These are phyloP conservation scores for Leptoxyphium fumago DNA, from an alignment of 2,329 filamentous ascomycete species.

Conservation along the genomic window DNA sequence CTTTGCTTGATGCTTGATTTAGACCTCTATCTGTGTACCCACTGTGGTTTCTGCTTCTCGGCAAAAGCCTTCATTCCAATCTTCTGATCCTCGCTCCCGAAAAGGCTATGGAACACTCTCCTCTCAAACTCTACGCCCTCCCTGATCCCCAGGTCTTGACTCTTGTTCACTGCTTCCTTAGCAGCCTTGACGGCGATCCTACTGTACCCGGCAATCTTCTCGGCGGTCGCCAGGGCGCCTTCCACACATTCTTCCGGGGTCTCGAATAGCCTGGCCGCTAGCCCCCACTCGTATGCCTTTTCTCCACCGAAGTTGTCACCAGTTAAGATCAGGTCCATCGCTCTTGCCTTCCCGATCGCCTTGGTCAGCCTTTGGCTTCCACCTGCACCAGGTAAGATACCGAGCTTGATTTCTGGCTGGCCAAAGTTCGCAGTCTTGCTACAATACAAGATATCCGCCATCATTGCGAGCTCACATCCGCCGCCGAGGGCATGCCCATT, in stretches of 20 bases:
- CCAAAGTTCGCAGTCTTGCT: slow-evolving; percentile 77
- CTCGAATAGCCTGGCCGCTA: slow-evolving; percentile 70
- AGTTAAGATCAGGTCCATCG: slow-evolving; percentile 85
- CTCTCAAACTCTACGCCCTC: slow-evolving; percentile 94
- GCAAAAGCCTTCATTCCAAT: slow-evolving; percentile 87
- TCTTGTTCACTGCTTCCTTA: slow-evolving; percentile 99
- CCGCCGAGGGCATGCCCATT: slow-evolving; percentile 90
- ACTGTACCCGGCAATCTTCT: slow-evolving; percentile 77
- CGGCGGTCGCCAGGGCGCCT: slow-evolving; percentile 66
- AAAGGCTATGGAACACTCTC: slow-evolving; percentile 80
- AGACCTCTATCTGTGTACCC: slow-evolving; percentile 53
- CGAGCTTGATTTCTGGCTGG: slow-evolving; percentile 93
- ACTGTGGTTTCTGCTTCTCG: slow-evolving; percentile 85
- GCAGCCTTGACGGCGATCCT: slow-evolving; percentile 74
- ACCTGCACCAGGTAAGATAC: slow-evolving; percentile 80
- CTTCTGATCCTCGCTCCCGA: slow-evolving; percentile 94
- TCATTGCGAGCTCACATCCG: slow-evolving; percentile 92
- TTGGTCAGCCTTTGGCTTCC: slow-evolving; percentile 78
- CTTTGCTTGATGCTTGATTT: background rate
- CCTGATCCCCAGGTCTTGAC: slow-evolving; percentile 72
- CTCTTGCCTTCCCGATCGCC: slow-evolving; percentile 52
- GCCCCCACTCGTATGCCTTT: slow-evolving; percentile 79
- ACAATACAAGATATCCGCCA: slow-evolving; percentile 93
- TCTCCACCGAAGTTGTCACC: slow-evolving; percentile 70
- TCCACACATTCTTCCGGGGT: slow-evolving; percentile 71